phyloP scores from a whole-genome alignment of 2,329 filamentous ascomycete genomes.

The Cytospora piceicola region DNA sequence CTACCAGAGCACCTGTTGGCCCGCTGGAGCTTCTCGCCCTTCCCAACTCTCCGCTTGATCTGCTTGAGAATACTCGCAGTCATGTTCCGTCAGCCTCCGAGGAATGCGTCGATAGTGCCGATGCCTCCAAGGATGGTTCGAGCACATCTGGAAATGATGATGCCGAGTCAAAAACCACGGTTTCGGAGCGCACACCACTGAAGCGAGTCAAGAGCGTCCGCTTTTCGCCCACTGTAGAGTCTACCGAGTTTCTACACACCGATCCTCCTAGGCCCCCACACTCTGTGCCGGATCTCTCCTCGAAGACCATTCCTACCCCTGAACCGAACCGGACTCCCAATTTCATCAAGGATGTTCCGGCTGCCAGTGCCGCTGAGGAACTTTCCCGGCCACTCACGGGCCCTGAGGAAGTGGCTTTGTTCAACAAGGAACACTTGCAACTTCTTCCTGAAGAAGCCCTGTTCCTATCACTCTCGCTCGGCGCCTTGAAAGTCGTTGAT shows the following conservation, averaged over 20 bases:
- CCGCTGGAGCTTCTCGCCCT: constrained; percentile 55
- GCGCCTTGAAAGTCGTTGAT: constrained; percentile 68
- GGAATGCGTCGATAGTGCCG: constrained; percentile 18
- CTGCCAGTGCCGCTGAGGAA: neutral
- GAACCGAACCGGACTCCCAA: neutral
- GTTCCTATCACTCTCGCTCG: constrained; percentile 82
- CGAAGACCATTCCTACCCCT: neutral
- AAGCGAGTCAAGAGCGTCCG: constrained; percentile 67
- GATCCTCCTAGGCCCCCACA: constrained; percentile 55
- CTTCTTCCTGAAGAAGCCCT: constrained; percentile 89
- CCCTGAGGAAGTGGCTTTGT: constrained; percentile 37
- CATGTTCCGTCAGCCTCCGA: constrained; percentile 6
- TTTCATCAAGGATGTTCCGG: neutral
- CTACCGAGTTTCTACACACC: constrained; percentile 59
- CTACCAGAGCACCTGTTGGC: constrained; percentile 46
- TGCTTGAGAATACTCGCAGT: constrained; percentile 31
- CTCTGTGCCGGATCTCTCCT: constrained; percentile 21
- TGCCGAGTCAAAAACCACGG: constrained; percentile 24
- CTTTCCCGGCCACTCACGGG: neutral
- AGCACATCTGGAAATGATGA: constrained; percentile 30
- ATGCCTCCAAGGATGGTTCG: constrained; percentile 16
- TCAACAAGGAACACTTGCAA: constrained; percentile 82
- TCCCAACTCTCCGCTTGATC: constrained; percentile 57
- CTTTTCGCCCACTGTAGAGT: constrained; percentile 70
- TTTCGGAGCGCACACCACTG: constrained; percentile 29